Base-by-base conservation (phyloP, 1,139 yeast genomes). In the Candida neerlandica region DNA sequence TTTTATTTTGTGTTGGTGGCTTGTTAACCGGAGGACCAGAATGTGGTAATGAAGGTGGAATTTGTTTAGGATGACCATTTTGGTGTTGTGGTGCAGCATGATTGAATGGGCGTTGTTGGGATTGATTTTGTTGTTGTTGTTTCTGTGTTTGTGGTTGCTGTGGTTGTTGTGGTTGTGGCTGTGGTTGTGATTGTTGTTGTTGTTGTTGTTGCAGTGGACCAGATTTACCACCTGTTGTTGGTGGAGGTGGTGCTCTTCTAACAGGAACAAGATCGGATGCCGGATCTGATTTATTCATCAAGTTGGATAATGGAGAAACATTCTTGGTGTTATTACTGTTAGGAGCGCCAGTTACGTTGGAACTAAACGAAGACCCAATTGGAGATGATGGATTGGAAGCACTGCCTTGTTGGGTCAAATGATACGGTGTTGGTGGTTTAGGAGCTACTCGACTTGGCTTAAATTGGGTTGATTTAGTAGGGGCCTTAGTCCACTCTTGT, bases 231-330 rank as follows among this genome's bases (percentile, higher is more conserved):
- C 11, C 29, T 6, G 41, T 16, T n/a, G 14, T 47, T 5, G 85
- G 85, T 6, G 83, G 84, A 16, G 82, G 78, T 1, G 86, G 86
- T 0, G 85, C 85, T 47, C 72, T 75, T 64, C 85, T 73, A 7
- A 70, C 71, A 9, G 85, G 84, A 3, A 74, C 64, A 50, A 78
- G 73, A 41, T 69, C 73, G 6, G 40, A 19, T 18, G 14, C 21
- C 19, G 47, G 21, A n/a, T 61, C 61, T 7, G 70, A 58, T 41
- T 62, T 66, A 52, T 60, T 66, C 54, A 74, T 57, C 49, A 74
- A 64, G 45, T 66, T 68, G 47, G 61, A 66, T 50, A 74, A 63
- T 0, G 80, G 78, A 2, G 78, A 71, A 3, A 63, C 47, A 9
- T 18, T 42, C 29, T 33, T 14, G 26, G 34, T 21, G 15, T 21